phyloP scores from a whole-genome alignment of 1,284 basidiomycete genomes.

The Mycena sp. region DNA sequence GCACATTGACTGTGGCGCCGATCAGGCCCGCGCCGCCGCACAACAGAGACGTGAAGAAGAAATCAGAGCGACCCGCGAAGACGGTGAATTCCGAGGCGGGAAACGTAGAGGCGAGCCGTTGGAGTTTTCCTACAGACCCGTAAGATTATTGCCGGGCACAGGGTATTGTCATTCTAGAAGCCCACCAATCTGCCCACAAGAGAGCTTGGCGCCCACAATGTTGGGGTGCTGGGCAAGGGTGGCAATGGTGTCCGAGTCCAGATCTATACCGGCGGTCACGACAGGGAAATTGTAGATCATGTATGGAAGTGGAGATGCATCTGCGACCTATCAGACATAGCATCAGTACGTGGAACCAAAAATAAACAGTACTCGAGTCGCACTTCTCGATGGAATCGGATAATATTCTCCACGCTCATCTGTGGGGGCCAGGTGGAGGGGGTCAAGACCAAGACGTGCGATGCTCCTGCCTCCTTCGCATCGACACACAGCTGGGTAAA shows the following conservation, averaged over 20 bases:
- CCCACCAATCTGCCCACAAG: constrained; percentile 80
- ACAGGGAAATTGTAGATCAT: constrained; percentile 94
- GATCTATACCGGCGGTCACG: constrained; percentile 86
- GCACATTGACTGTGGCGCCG: constrained; percentile 79
- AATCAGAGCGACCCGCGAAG: constrained; percentile 72
- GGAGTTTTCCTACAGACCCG: constrained; percentile 68
- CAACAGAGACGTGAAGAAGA: constrained; percentile 74
- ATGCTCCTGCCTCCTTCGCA: constrained; percentile 84
- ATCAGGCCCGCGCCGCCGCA: constrained; percentile 78
- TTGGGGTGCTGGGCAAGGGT: constrained; percentile 83
- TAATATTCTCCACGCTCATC: constrained; percentile 69
- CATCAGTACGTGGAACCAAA: not conserved
- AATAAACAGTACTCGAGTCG: constrained; percentile 13
- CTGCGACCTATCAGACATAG: constrained; percentile 72
- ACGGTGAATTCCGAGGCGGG: constrained; percentile 64
- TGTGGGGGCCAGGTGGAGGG: constrained; percentile 73
- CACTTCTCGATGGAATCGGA: constrained; percentile 72
- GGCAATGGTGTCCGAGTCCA: constrained; percentile 84
- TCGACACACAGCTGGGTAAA: constrained; percentile 70
- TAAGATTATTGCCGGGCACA: too few relatives aligned
- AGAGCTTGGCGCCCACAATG: constrained; percentile 90
- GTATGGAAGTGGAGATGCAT: constrained; percentile 83
- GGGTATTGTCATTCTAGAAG: not conserved
- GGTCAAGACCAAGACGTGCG: constrained; percentile 79
- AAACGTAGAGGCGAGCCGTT: constrained; percentile 72